A percentile compares a stretch with the other conserved stretches of the same genome.
Evolutionary conservation across 2,329 filamentous ascomycete species (phyloP).

Genomic region (Ceratocystis harringtonii): DNA sequence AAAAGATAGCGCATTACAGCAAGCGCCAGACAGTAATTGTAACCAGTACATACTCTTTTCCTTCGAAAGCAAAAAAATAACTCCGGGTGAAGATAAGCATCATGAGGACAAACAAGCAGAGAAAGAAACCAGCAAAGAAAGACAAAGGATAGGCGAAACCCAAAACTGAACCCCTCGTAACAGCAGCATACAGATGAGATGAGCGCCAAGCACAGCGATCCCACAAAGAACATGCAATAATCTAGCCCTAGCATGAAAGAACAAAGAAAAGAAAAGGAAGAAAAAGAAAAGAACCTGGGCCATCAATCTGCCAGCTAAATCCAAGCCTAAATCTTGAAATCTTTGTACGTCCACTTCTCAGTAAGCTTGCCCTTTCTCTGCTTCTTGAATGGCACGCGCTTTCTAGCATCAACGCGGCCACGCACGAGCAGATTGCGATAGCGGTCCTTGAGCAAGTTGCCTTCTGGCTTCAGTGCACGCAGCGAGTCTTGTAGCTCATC

Average conservation of each 20-base stretch:
- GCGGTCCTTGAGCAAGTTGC: constrained; percentile 83
- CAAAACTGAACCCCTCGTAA: not conserved
- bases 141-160: not conserved
- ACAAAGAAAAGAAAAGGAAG: not conserved
- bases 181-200: not conserved
- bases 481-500: constrained; percentile 74
- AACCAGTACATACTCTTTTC: constrained; percentile 13
- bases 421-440: constrained; percentile 79
- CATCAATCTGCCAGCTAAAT: not conserved
- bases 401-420: constrained; percentile 75
- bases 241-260: constrained; percentile 8
- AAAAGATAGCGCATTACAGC: constrained; percentile 8
- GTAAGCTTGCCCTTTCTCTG: constrained; percentile 67
- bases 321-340: constrained; percentile 41
- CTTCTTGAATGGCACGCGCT: constrained; percentile 64
- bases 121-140: constrained; percentile 4
- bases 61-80: constrained; percentile 9
- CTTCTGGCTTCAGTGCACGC: constrained; percentile 75
- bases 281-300: not conserved
- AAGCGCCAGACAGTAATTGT: not conserved
- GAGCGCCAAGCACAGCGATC: constrained; percentile 3
- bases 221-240: constrained; percentile 8
- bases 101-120: not conserved
- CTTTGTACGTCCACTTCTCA: constrained; percentile 97
- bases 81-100: constrained; percentile 1